A percentile compares a stretch with the other conserved stretches of the same genome.
Conservation (phyloP, 2,329 filamentous ascomycete species). For the Cytospora leucostoma region DNA sequence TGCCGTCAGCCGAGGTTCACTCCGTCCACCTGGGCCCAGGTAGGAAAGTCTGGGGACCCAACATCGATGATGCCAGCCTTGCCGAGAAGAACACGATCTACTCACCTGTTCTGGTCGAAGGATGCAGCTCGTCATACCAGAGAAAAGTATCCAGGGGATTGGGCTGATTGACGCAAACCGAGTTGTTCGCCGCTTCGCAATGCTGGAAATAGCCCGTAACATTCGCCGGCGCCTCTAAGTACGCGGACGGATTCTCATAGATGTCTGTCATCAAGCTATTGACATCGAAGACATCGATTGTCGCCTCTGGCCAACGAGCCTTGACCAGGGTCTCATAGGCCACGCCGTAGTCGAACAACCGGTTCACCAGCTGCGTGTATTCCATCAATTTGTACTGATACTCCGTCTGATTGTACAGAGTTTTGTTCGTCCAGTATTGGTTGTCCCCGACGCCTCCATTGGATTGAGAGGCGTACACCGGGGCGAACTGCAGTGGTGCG, state of each 20-base stretch:
- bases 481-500: slow-evolving; percentile 66
- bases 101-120: slow-evolving; percentile 63
- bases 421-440: slow-evolving; percentile 50
- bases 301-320: slow-evolving; percentile 57
- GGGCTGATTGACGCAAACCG: slow-evolving; percentile 42
- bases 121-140: slow-evolving; percentile 75
- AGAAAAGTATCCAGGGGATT: slow-evolving; percentile 60
- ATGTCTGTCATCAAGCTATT: slow-evolving; percentile 67
- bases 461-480: slow-evolving; percentile 60
- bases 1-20: not conserved
- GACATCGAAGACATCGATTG: slow-evolving; percentile 67
- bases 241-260: slow-evolving; percentile 58
- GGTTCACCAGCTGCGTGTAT: slow-evolving; percentile 53
- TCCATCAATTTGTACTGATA: slow-evolving; percentile 50
- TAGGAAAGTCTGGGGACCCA: not conserved
- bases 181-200: slow-evolving; percentile 44
- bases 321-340: slow-evolving; percentile 47
- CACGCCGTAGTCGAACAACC: slow-evolving; percentile 51
- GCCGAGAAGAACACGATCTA: slow-evolving; percentile 30
- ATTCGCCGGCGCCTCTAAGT: slow-evolving; percentile 65
- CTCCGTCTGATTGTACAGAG: slow-evolving; percentile 49
- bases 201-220: slow-evolving; percentile 59
- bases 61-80: not conserved
- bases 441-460: slow-evolving; percentile 45
- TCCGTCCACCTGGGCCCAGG: too few species aligned